Evolutionary conservation across 345 rosid species (phyloP).

Genomic region (Gossypium stocksii): DNA sequence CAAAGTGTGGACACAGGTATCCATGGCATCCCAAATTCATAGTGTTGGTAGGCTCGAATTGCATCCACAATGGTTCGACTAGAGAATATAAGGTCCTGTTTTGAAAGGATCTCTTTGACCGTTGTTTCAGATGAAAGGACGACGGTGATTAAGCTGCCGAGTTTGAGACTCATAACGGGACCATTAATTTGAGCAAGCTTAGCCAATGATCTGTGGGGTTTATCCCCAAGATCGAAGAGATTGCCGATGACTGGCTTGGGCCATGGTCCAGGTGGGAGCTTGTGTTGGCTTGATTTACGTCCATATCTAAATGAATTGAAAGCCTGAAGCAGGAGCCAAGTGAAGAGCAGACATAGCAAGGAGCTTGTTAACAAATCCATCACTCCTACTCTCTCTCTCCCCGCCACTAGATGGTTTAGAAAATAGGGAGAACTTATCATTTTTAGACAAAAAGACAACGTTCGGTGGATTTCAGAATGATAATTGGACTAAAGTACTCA

Average conservation of each 20-base stretch:
- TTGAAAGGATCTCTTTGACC: constrained; percentile 41
- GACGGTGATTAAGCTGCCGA: constrained; percentile 36
- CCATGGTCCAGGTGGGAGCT: constrained; percentile 37
- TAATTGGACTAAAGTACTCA: too few relatives aligned
- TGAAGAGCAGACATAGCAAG: constrained; percentile 6
- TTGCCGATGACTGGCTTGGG: constrained; percentile 39
- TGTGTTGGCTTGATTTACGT: background rate
- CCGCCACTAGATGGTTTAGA: too few relatives aligned
- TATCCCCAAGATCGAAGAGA: constrained; percentile 35
- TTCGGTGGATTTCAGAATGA: too few relatives aligned
- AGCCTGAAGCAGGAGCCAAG: background rate
- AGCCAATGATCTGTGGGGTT: constrained; percentile 33
- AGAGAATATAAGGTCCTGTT: constrained; percentile 33
- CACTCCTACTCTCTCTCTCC: background rate
- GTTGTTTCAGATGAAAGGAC: constrained; percentile 33
- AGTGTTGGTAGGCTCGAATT: constrained; percentile 26
- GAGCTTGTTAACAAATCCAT: background rate
- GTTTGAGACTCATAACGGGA: constrained; percentile 35
- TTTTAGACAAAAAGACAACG: too few relatives aligned
- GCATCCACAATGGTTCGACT: constrained; percentile 31
- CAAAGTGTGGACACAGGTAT: constrained; percentile 35
- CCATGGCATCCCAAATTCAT: constrained; percentile 30
- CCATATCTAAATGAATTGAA: background rate
- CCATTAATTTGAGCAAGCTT: constrained; percentile 39
- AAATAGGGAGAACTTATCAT: too few relatives aligned